These are phyloP conservation scores for Neonectria punicea DNA, from an alignment of 2,329 filamentous ascomycete species.

Conservation along the genomic window DNA sequence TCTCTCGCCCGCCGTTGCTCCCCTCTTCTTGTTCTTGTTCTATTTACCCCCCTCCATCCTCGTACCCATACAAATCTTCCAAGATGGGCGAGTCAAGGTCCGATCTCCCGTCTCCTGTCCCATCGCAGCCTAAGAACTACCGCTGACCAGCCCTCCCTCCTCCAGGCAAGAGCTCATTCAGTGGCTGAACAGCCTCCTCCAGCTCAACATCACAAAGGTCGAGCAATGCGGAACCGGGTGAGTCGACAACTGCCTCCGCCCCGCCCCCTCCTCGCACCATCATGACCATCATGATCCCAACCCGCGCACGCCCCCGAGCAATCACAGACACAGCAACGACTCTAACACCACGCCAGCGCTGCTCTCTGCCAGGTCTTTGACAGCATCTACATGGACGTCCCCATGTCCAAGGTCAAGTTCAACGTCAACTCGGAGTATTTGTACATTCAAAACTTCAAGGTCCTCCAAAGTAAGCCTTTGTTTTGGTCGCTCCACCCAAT, in stretches of 20 bases:
- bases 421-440: conserved; percentile 97
- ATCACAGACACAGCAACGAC: conserved; percentile 3
- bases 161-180: conserved; percentile 91
- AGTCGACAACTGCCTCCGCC: conserved; percentile 48
- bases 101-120: conserved; percentile 36
- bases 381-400: conserved; percentile 95
- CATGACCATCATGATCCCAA: conserved; percentile 21
- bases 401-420: conserved; percentile 97
- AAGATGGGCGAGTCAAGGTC: conserved; percentile 62
- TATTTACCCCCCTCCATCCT: conserved; percentile 18
- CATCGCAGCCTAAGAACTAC: conserved; percentile 3
- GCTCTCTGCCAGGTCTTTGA: conserved; percentile 98
- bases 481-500: not conserved
- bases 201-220: conserved; percentile 98
- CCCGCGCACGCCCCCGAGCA: conserved; percentile 31
- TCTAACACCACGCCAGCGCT: conserved; percentile 67
- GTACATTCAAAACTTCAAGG: conserved; percentile 98
- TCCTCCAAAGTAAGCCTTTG: conserved; percentile 82
- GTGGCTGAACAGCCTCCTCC: conserved; percentile 97
- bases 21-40: conserved; percentile 16
- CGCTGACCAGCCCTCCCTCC: conserved; percentile 15
- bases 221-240: conserved; percentile 99
- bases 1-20: conserved; percentile 10
- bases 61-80: conserved; percentile 38
- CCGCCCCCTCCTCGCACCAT: conserved; percentile 43